phyloP scores from a whole-genome alignment of 2,329 filamentous ascomycete species.

The Sphaerulina musiva region DNA sequence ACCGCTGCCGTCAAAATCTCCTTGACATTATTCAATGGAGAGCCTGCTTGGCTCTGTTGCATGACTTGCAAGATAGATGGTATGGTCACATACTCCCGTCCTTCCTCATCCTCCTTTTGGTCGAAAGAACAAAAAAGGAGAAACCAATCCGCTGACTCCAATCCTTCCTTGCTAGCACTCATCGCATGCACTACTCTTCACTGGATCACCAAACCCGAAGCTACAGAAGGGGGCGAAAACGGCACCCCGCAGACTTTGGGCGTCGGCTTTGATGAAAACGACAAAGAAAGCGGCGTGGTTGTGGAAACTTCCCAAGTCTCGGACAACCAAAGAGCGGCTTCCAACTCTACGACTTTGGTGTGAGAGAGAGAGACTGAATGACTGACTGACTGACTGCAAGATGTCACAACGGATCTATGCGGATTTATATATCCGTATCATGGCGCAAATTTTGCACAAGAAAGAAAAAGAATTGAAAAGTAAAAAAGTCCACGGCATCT shows the following conservation, averaged over 20 bases:
- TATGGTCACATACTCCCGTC: neutral
- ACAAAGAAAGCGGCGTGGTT: constrained; percentile 12
- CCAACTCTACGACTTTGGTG: neutral
- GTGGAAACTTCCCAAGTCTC: neutral
- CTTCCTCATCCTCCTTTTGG: too few relatives aligned
- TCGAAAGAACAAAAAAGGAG: too few relatives aligned
- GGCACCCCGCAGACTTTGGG: constrained; percentile 12
- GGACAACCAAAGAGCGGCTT: neutral
- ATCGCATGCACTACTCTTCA: constrained; percentile 15
- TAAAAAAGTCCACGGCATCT: too few relatives aligned
- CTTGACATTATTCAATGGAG: constrained; percentile 20
- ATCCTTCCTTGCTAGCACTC: constrained; percentile 5
- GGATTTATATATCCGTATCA: too few relatives aligned
- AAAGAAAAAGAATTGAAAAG: too few relatives aligned
- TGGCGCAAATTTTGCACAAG: too few relatives aligned
- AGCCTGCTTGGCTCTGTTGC: constrained; percentile 21
- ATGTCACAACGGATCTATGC: too few relatives aligned
- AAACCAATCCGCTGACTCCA: constrained; percentile 1
- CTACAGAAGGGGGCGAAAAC: constrained; percentile 7
- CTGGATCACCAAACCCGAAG: constrained; percentile 17
- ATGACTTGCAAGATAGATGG: constrained; percentile 23
- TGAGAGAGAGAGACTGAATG: constrained; percentile 2
- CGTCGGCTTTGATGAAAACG: constrained; percentile 9
- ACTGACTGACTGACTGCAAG: too few relatives aligned
- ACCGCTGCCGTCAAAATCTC: constrained; percentile 20